phyloP scores from a whole-genome alignment of 2,329 filamentous ascomycete genomes.

The Ophiostoma himal-ulmi region DNA sequence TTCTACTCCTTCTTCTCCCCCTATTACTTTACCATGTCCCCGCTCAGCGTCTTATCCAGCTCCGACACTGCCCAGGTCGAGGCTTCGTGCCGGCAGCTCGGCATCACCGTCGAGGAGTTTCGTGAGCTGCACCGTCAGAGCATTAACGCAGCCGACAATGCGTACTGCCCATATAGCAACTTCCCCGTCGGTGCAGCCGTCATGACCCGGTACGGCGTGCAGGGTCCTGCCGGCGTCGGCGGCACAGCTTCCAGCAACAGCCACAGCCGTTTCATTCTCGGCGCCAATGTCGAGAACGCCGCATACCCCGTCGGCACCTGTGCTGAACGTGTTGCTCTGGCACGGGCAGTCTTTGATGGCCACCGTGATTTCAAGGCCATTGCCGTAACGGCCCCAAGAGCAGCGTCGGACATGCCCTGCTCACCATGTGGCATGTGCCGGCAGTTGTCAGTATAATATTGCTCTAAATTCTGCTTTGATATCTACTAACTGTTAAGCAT shows the following conservation, averaged over 20 bases:
- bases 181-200: conserved; percentile 86
- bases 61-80: conserved; percentile 28
- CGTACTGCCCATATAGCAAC: conserved; percentile 89
- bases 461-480: neutral
- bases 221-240: conserved; percentile 11
- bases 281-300: conserved; percentile 91
- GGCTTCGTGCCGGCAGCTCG: conserved; percentile 36
- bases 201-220: conserved; percentile 44
- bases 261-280: conserved; percentile 45
- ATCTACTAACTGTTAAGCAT: conserved; percentile 46
- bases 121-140: conserved; percentile 56
- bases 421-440: conserved; percentile 94
- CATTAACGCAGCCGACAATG: conserved; percentile 64
- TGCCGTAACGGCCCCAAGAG: conserved; percentile 76
- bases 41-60: conserved; percentile 28
- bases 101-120: conserved; percentile 60
- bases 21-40: neutral
- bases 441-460: conserved; percentile 62
- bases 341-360: conserved; percentile 64
- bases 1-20: neutral
- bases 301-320: conserved; percentile 92
- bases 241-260: conserved; percentile 24
- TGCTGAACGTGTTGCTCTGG: conserved; percentile 85
- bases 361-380: conserved; percentile 63
- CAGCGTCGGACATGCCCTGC: conserved; percentile 42